Conservation (phyloP, 2,329 filamentous ascomycete species). For the Apiospora hydei region DNA sequence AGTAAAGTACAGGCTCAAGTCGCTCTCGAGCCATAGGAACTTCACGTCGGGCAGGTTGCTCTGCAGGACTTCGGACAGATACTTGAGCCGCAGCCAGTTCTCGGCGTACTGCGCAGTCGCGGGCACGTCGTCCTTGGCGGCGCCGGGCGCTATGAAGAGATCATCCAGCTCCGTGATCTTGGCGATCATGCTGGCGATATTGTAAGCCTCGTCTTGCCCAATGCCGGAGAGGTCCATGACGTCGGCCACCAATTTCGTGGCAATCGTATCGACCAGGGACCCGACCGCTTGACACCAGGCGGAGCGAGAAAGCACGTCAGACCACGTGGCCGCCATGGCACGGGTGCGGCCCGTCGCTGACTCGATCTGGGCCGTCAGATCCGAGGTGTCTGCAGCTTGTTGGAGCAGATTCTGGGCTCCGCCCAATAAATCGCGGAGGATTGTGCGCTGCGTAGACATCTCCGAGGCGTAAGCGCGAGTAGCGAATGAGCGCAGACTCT, state of each 20-base stretch:
- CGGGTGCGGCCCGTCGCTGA: slow-evolving; percentile 61
- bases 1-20: slow-evolving; percentile 69
- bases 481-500: slow-evolving; percentile 65
- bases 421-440: slow-evolving; percentile 67
- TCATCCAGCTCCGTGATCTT: slow-evolving; percentile 65
- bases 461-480: slow-evolving; percentile 68
- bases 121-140: slow-evolving; percentile 52
- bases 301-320: slow-evolving; percentile 63
- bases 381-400: slow-evolving; percentile 58
- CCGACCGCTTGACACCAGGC: slow-evolving; percentile 70
- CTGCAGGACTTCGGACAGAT: slow-evolving; percentile 69
- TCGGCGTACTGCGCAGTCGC: slow-evolving; percentile 67
- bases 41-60: slow-evolving; percentile 70
- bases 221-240: slow-evolving; percentile 69
- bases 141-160: slow-evolving; percentile 57
- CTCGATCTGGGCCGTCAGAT: slow-evolving; percentile 51
- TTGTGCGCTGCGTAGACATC: slow-evolving; percentile 65
- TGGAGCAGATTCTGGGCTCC: slow-evolving; percentile 67
- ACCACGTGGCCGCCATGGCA: slow-evolving; percentile 63
- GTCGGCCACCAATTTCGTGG: slow-evolving; percentile 65
- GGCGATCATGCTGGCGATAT: slow-evolving; percentile 65
- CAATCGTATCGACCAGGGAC: slow-evolving; percentile 64
- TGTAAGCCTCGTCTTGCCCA: slow-evolving; percentile 69
- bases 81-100: slow-evolving; percentile 70
- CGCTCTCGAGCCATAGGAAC: slow-evolving; percentile 70